Base-by-base conservation (phyloP, 148 eudicot genomes). In the Fagopyrum homotropicum region DNA sequence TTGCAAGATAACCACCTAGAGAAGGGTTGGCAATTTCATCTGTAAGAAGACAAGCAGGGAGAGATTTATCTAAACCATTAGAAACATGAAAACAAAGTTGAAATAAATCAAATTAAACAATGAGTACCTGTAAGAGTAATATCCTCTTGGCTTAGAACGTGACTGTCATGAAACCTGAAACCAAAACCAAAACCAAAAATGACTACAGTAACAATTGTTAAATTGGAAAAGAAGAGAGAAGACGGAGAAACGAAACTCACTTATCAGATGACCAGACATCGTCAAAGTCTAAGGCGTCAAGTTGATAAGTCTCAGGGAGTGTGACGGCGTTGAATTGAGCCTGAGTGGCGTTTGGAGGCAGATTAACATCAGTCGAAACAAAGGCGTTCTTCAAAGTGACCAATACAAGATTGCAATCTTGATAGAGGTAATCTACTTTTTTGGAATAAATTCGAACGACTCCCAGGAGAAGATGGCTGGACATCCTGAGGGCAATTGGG, bases 401-500 rank as follows among this genome's bases (percentile, higher is more conserved):
- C 56, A 83, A 75, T 40, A 90, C 73, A 49, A 79, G 69, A 70
- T 89, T 89, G 83, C 87, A 96, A 69, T 96, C 99, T n/a, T 88
- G 85, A 71, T 80, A 84, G 35, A 96, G 83, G 81, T 92, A 96
- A 5, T 96, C 97, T 22, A 92, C 98, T 83, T 96, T 85, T 83
- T 92, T 96, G 1, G 97, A 83, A 52, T 92, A 96, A 71, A 96
- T 93, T 55, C 98, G 83, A 72, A 89, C 99, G 66, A 96, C 91
- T 9, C 99, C 99, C 64, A 96, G 79, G 45, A 96, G 85, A 72
- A 96, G 95, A 87, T 96, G 92, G 9, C 94, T 87, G 11, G 91
- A 92, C 95, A 91, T 86, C 80, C 99, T 88, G 50, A 96, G 84
- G 0, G 99, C 99, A 71, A 96, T 87, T 16, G 99, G 99, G 16